A percentile compares a stretch with the other conserved stretches of the same genome.
phyloP scores from a whole-genome alignment of 768 basidiomycete species.

The Lactifluus echinatus region DNA sequence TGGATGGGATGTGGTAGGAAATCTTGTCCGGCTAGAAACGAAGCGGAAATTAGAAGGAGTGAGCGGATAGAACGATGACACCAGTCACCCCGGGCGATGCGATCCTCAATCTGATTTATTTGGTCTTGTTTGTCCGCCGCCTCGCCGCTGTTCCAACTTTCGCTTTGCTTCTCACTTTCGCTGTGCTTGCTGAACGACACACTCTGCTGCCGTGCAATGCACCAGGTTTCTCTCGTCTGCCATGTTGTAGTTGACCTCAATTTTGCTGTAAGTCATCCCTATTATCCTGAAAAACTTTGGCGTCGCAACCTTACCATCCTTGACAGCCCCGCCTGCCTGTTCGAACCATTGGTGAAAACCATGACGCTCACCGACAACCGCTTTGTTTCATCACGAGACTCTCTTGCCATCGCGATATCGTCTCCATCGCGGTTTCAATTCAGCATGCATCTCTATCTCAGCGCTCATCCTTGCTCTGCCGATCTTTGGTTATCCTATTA shows the following conservation, averaged over 20 bases:
- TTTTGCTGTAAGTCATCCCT: conserved; percentile 8
- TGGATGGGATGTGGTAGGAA: not conserved
- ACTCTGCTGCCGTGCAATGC: not conserved
- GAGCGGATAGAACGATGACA: not conserved
- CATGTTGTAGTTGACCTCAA: conserved; percentile 13
- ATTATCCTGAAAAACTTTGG: not conserved
- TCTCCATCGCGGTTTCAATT: conserved; percentile 4
- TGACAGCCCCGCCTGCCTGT: conserved; percentile 7
- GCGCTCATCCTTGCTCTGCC: conserved; percentile 1
- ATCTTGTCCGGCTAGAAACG: not conserved
- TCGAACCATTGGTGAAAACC: conserved; percentile 18
- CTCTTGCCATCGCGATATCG: conserved; percentile 3
- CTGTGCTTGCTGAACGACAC: no score
- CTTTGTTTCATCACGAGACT: not conserved
- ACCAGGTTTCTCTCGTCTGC: not conserved
- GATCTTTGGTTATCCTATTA: conserved; percentile 11
- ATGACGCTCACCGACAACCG: conserved; percentile 13
- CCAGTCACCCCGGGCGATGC: not conserved
- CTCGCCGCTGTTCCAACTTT: not conserved
- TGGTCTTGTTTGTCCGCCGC: no score
- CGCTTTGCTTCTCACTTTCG: no score
- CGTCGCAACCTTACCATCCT: not conserved
- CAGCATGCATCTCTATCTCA: conserved; percentile 5
- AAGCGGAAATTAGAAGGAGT: not conserved
- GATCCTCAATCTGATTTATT: not conserved